phyloP scores from a whole-genome alignment of 352 stramenopile species.

The Phytopythium vexans region DNA sequence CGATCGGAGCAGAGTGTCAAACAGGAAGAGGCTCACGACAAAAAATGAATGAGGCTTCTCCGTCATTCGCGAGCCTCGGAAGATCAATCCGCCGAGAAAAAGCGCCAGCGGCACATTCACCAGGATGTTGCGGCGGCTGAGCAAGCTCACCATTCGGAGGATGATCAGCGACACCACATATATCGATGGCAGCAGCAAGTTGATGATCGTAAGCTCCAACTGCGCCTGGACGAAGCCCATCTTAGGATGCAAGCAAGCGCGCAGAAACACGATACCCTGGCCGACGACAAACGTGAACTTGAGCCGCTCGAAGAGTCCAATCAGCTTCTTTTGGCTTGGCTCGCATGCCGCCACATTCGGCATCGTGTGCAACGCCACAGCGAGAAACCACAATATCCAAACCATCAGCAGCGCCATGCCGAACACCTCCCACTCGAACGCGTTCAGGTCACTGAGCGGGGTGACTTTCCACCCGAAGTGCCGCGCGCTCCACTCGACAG shows the following conservation, averaged over 20 bases:
- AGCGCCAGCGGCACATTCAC: constrained; percentile 58
- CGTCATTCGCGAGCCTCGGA: constrained; percentile 70
- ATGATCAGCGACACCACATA: constrained; percentile 84
- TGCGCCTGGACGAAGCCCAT: constrained; percentile 88
- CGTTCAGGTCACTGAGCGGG: constrained; percentile 56
- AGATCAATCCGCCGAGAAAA: constrained; percentile 42
- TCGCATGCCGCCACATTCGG: constrained; percentile 51
- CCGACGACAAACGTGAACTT: constrained; percentile 83
- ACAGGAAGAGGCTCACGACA: constrained; percentile 74
- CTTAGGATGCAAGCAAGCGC: constrained; percentile 70
- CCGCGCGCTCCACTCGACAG: constrained; percentile 69
- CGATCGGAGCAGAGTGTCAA: constrained; percentile 62
- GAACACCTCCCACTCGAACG: constrained; percentile 79
- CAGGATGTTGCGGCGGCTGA: constrained; percentile 42
- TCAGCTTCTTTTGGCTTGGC: constrained; percentile 60
- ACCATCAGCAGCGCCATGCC: constrained; percentile 71
- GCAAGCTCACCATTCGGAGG: constrained; percentile 62
- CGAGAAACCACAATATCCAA: constrained; percentile 84
- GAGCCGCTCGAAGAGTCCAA: constrained; percentile 68
- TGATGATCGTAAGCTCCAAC: constrained; percentile 88
- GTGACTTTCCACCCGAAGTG: constrained; percentile 71
- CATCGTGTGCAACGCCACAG: constrained; percentile 59
- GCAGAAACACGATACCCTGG: constrained; percentile 76
- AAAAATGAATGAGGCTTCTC: constrained; percentile 74
- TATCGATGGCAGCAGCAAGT: constrained; percentile 80